Evolutionary conservation across 805 yeast genomes (phyloP).

Genomic region (Ogataea allantospora): DNA sequence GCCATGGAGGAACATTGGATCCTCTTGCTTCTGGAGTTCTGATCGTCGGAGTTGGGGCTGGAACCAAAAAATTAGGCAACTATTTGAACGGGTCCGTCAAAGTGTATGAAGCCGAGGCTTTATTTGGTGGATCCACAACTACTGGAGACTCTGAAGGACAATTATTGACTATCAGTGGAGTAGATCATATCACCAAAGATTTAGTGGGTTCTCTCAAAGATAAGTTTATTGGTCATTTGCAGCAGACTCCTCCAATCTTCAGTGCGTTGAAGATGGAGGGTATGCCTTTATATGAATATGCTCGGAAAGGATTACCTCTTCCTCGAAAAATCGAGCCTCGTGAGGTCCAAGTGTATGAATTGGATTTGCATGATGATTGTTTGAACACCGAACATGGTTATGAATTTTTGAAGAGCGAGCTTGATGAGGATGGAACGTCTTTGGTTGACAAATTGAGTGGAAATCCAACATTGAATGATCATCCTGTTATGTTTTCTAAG

Average conservation of each 20-base stretch:
- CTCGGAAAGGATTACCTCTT: constrained; percentile 79
- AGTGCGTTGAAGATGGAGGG: constrained; percentile 96
- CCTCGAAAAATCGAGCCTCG: constrained; percentile 83
- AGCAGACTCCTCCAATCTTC: constrained; percentile 92
- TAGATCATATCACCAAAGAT: constrained; percentile 55
- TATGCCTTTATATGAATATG: constrained; percentile 90
- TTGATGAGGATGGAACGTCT: constrained; percentile 48
- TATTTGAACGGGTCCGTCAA: constrained; percentile 76
- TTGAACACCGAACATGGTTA: constrained; percentile 57
- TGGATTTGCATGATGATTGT: constrained; percentile 54
- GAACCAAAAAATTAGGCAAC: constrained; percentile 76
- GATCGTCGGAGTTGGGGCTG: constrained; percentile 88
- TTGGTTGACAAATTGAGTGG: constrained; percentile 36
- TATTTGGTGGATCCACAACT: constrained; percentile 87
- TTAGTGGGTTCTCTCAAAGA: constrained; percentile 47
- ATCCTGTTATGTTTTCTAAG: constrained; percentile 56
- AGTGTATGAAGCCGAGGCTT: constrained; percentile 77
- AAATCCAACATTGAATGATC: constrained; percentile 61
- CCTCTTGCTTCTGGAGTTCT: constrained; percentile 94
- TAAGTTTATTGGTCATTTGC: constrained; percentile 75
- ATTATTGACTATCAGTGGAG: constrained; percentile 55
- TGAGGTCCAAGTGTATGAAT: constrained; percentile 56
- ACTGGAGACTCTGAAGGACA: constrained; percentile 94
- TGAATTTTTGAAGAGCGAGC: constrained; percentile 40
- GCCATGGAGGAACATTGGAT: constrained; percentile 98